Evolutionary conservation across 129 eudicot species (phyloP).

Genomic region (Apium graveolens): DNA sequence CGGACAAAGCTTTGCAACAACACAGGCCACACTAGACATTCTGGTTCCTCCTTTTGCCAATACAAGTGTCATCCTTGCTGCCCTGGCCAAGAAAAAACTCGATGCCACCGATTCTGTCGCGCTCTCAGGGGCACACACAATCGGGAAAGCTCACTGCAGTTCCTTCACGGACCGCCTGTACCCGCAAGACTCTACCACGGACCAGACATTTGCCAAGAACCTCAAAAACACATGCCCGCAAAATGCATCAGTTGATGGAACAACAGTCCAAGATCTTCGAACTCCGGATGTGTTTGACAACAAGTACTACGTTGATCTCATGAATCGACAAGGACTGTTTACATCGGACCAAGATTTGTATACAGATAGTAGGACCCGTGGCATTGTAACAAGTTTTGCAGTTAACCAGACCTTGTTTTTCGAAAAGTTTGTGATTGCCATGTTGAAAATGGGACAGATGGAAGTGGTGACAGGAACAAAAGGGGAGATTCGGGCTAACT

Average conservation of each 20-base stretch:
- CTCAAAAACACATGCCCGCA: slow-evolving; percentile 33
- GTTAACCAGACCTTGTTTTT: slow-evolving; percentile 51
- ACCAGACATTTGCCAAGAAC: slow-evolving; percentile 43
- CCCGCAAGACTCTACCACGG: slow-evolving; percentile 55
- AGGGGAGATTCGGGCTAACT: slow-evolving; percentile 59
- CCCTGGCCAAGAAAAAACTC: slow-evolving; percentile 30
- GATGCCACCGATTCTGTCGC: slow-evolving; percentile 54
- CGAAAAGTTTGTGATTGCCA: slow-evolving; percentile 53
- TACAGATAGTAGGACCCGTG: slow-evolving; percentile 43
- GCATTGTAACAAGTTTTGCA: slow-evolving; percentile 55
- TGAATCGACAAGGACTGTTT: slow-evolving; percentile 56
- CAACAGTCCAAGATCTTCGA: slow-evolving; percentile 41
- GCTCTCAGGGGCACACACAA: slow-evolving; percentile 70
- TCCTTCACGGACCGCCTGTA: slow-evolving; percentile 44
- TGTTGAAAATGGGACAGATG: slow-evolving; percentile 78
- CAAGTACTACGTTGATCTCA: slow-evolving; percentile 54
- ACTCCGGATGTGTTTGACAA: slow-evolving; percentile 63
- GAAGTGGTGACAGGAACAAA: slow-evolving; percentile 47
- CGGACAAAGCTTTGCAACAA: slow-evolving; percentile 45
- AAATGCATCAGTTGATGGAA: slow-evolving; percentile 24
- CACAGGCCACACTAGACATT: slow-evolving; percentile 41
- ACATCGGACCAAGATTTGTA: slow-evolving; percentile 59
- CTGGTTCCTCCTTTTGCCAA: slow-evolving; percentile 42
- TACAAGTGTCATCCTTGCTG: slow-evolving; percentile 30
- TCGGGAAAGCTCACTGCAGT: slow-evolving; percentile 47